Evolutionary conservation across 306 rosid genomes (phyloP).

Genomic region (Lupinus albus): DNA sequence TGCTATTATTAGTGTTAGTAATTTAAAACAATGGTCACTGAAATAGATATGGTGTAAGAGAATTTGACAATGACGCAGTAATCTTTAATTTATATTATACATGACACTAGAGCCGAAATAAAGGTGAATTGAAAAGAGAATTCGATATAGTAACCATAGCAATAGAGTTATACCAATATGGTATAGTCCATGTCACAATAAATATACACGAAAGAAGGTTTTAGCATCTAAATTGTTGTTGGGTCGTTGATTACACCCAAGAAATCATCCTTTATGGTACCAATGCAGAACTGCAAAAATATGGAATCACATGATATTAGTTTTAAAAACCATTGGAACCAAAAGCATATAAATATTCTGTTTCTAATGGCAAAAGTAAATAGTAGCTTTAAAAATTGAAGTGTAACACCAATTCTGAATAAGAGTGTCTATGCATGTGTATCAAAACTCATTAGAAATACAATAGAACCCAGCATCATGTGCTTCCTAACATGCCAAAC

Average conservation of each 20-base stretch:
- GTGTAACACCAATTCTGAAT: not conserved
- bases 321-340: slow-evolving; percentile 1
- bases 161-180: no score
- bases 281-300: slow-evolving; percentile 86
- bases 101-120: no score
- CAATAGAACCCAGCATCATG: not conserved
- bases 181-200: no score
- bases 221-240: not conserved
- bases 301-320: not conserved
- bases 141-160: no score
- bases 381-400: slow-evolving; percentile 8
- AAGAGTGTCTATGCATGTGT: not conserved
- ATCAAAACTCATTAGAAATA: slow-evolving; percentile 1
- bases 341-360: slow-evolving; percentile 5
- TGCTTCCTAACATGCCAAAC: slow-evolving; percentile 1
- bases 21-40: no score
- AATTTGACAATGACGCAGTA: no score
- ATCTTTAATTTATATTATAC: no score
- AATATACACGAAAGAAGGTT: no score
- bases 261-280: slow-evolving; percentile 96
- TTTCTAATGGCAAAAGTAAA: not conserved
- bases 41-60: no score
- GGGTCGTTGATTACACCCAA: slow-evolving; percentile 97
- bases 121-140: no score
- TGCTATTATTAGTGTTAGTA: no score